Base-by-base conservation (phyloP, 2,329 filamentous ascomycete genomes). In the Microsporum canis region DNA sequence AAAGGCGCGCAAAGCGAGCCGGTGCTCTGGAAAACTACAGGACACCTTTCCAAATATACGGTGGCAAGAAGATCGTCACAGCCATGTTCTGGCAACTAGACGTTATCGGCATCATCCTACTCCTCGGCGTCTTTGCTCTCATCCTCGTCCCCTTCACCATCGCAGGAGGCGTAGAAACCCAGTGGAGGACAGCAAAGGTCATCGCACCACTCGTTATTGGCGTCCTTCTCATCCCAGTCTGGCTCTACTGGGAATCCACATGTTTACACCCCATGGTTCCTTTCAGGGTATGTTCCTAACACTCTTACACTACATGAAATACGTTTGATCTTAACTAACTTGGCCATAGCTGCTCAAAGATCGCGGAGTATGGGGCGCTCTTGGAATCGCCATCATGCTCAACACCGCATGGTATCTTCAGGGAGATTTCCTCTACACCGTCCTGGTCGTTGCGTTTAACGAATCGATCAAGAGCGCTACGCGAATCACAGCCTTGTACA, bases 371-470 rank as follows among this genome's bases (percentile, higher is more conserved):
- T 87, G 84, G 82, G 83, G 77, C 3, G 79, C 84, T 3, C 71
- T 87, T 34, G 82, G 81, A 2, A 84, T 88, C 49, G 83, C 79
- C 6, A 63, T 77, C 55, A 71, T 81, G 66, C 75, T 84, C 67
- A 83, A 82, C 73, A 82, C 81, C 67, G 70, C 72, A 0, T 87
- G 83, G 83, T 80, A 80, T 63, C 77, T 86, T 71, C 84, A 87
- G 70, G 82, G 80, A 27, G 81, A 86, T 67, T 87, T 81, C 69
- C 77, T 88, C 2, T 87, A 80, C 72, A 84, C 84, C 0, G 80
- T 87, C 1, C 78, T 87, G 0, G 69, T 80, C 8, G 81, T 87
- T 17, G 79, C 78, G 39, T 87, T 87, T 66, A 77, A 84, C 69
- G 83, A 86, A 64, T 80, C 77, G 58, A 70, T 82, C 64, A 75